phyloP scores from a whole-genome alignment of 1,284 basidiomycete genomes.

The Veloboletus limbatus region DNA sequence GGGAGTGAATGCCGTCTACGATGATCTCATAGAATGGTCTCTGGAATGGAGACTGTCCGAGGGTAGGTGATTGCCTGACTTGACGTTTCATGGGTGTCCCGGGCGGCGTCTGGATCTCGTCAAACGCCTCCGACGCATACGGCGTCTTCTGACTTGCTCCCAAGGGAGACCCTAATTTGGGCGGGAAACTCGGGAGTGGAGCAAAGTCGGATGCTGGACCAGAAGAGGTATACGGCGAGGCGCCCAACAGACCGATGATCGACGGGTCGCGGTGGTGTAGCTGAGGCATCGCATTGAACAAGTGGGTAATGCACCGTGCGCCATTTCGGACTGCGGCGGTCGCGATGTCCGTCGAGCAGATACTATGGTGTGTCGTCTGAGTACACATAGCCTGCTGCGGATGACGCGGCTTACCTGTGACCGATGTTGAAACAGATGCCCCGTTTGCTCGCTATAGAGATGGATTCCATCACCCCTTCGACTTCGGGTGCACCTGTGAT shows the following conservation, averaged over 20 bases:
- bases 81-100: conserved; percentile 44
- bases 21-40: conserved; percentile 87
- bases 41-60: conserved; percentile 45
- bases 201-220: conserved; percentile 31
- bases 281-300: conserved; percentile 92
- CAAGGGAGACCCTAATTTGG: conserved; percentile 6
- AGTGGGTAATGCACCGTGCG: conserved; percentile 83
- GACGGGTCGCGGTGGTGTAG: conserved; percentile 82
- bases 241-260: conserved; percentile 84
- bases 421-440: conserved; percentile 83
- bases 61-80: conserved; percentile 29
- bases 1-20: conserved; percentile 87
- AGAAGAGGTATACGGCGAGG: conserved; percentile 60
- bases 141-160: conserved; percentile 14
- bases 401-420: conserved; percentile 58
- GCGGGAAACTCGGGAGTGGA: conserved; percentile 23
- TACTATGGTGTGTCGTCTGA: conserved; percentile 37
- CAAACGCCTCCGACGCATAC: conserved; percentile 58
- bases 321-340: conserved; percentile 65
- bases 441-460: conserved; percentile 57
- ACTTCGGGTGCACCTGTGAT: conserved; percentile 89
- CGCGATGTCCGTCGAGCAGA: conserved; percentile 65
- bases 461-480: conserved; percentile 71
- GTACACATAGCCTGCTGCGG: neutral
- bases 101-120: conserved; percentile 59